Evolutionary conservation across 768 basidiomycete species (phyloP).

Genomic region (Lyophyllum atratum): DNA sequence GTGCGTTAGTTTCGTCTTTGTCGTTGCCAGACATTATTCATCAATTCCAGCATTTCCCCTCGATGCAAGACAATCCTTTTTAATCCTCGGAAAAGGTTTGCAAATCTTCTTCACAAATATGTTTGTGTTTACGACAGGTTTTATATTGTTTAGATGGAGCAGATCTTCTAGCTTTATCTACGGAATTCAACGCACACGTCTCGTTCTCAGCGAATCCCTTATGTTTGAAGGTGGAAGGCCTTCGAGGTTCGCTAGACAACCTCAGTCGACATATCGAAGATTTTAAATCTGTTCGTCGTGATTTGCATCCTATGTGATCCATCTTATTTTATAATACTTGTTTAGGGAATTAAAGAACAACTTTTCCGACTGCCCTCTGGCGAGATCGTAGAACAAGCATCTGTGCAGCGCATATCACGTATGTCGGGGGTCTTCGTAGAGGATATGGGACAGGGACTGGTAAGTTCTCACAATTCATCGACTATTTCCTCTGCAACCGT

Average conservation of each 20-base stretch:
- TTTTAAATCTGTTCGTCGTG: slow-evolving; percentile 49
- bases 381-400: slow-evolving; percentile 40
- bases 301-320: neutral
- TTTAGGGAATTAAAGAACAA: slow-evolving; percentile 41
- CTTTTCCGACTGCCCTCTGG: slow-evolving; percentile 45
- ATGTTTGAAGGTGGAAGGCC: slow-evolving; percentile 59
- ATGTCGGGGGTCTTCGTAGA: slow-evolving; percentile 65
- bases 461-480: slow-evolving; percentile 20
- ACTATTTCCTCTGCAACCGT: neutral
- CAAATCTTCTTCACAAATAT: neutral
- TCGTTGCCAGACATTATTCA: neutral
- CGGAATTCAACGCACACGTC: slow-evolving; percentile 60
- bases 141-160: slow-evolving; percentile 52
- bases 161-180: slow-evolving; percentile 61
- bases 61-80: slow-evolving; percentile 60
- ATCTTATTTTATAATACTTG: slow-evolving; percentile 3
- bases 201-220: slow-evolving; percentile 59
- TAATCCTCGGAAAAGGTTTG: slow-evolving; percentile 73
- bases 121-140: neutral
- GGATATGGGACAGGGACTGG: slow-evolving; percentile 49
- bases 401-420: slow-evolving; percentile 70
- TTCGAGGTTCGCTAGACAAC: slow-evolving; percentile 50
- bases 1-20: slow-evolving; percentile 35
- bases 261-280: slow-evolving; percentile 46
- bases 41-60: slow-evolving; percentile 52